Base-by-base conservation (phyloP, 441 rosid species). In the Flueggea neowawraea region DNA sequence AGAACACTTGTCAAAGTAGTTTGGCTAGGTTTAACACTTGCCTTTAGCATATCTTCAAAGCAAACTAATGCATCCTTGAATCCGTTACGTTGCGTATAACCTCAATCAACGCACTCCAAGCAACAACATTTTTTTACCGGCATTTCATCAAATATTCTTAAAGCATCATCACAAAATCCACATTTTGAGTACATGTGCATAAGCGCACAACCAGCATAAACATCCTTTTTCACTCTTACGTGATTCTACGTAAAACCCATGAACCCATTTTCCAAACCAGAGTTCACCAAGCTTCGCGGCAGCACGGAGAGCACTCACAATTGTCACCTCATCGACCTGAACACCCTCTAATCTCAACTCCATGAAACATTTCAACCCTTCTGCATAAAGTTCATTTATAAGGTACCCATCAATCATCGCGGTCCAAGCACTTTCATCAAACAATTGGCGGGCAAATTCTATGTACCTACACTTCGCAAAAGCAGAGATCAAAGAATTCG, bases 101-200 rank as follows among this genome's bases (percentile, higher is more conserved):
- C 86, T 1, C 73, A 60, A 90, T 81, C 87, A 85, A 80, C 11
- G 84, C 85, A 62, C 85, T 90, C 95, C 95, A 90, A 22, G 95
- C 78, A 57, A 83, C 92, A 66, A 83, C 86, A 68, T 84, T 90
- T 75, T 75, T 73, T 87, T 49, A 67, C 52, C 16, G 82, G 79
- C 82, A 87, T 80, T 64, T 69, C 73, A 70, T 80, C 80, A 62
- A 87, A 87, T 59, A 84, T 80, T 69, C 77, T 80, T 32, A 68
- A 57, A 52, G 96, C 88, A 17, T 87, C 77, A 45, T 77, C 79
- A 64, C 80, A 60, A 63, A 79, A 64, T 56, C 96, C 93, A 16
- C 88, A 84, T 61, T 84, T 89, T 3, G 89, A 87, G n/a, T 89
- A 84, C 93, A 89, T 84, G 64, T 89, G 91, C 50, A 89, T 73